Evolutionary conservation across 768 basidiomycete species (phyloP), one percentile per base, ranked within the genome.

Genomic region (Trametes villosa): DNA sequence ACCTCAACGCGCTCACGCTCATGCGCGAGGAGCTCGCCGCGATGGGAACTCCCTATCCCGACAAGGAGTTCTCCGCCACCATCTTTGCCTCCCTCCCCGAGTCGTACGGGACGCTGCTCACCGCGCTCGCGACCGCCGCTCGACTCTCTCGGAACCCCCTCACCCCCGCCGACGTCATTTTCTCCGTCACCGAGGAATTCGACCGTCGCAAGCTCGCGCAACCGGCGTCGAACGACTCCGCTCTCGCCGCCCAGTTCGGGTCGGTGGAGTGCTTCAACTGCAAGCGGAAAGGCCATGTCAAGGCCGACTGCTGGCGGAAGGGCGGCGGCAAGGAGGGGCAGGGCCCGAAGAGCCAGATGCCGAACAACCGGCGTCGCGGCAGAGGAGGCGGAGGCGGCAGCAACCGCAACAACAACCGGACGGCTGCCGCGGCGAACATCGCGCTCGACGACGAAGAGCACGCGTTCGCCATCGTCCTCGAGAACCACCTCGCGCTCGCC

Each of bases 311-410:
- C 45, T 48, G 55, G 45, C 22, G 18, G 20, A 44, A 44, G 46
- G 55, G 55, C 18, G 45, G 55, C 24, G 55, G 45, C n/a, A 47
- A 38, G 55, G 55, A 56, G 26, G 55, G 55, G 12, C 55, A 56
- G 41, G 55, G 44, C 6, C 55, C 34, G 9, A 26, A 13, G 27
- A 9, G 22, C 15, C 53, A 36, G 45, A 8, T 33, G 31, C 12
- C 29, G 31, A 45, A 36, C 29, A 22, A 20, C 12, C 24, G 34
- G 4, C 9, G 24, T 26, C 27, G 44, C 27, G 18, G 30, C 11
- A 12, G 40, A 22, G 40, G 9, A 38, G 42, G 51, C 9, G 34
- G 27, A 52, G 22, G 24, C 20, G 17, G 51, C 5, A 9, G 27
- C n/a, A n/a, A n/a, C n/a, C n/a, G n/a, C n/a, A n/a, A 36, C 17